Base-by-base conservation (phyloP, 2,329 filamentous ascomycete species). In the Aspergillus jensenii region DNA sequence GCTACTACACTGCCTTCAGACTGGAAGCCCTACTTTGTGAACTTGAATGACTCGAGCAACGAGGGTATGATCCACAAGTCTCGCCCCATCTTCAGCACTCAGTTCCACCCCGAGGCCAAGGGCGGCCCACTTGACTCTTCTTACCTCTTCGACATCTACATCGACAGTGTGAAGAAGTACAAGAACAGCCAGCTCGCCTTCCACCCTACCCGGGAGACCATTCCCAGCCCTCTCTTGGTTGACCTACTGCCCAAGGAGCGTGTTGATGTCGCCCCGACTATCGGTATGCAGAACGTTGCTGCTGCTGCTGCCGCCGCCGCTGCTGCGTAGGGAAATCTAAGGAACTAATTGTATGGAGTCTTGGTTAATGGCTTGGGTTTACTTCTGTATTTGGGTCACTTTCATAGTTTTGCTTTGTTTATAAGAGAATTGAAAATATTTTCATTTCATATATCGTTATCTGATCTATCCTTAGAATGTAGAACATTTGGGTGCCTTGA, bases 101-200 rank as follows among this genome's bases (percentile, higher is more conserved):
- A 99, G 78, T 99, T 99, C 87, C 95, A 99, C 74, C 95, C 95
- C 15, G 95, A 99, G 80, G 95, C 95, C 67, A 96, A 96, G 83
- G 95, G 95, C 60, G 95, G 95, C 55, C 95, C 95, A 55, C 90
- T 96, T 79, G 95, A 99, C 81, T 96, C 91, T 63, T 88, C 91
- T 2, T 98, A 96, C 79, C 84, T 99, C 59, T 99, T 99, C 71
- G 95, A 99, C 78, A 91, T 91, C 81, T 99, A 98, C 80, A 81
- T 98, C 46, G 87, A 96, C 75, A 93, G 89, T 70, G 92, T 98
- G 37, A 84, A 87, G 75, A 85, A 90, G 72, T 96, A 93, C 86
- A 98, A 96, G 87, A 84, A 88, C 68, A 88, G 83, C 74, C 89
- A 96, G 77, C 81, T 84, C 54, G 84, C 88, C 56, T 90, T 87